phyloP scores from a whole-genome alignment of 2,329 filamentous ascomycete genomes.

The Boeremia exigua region DNA sequence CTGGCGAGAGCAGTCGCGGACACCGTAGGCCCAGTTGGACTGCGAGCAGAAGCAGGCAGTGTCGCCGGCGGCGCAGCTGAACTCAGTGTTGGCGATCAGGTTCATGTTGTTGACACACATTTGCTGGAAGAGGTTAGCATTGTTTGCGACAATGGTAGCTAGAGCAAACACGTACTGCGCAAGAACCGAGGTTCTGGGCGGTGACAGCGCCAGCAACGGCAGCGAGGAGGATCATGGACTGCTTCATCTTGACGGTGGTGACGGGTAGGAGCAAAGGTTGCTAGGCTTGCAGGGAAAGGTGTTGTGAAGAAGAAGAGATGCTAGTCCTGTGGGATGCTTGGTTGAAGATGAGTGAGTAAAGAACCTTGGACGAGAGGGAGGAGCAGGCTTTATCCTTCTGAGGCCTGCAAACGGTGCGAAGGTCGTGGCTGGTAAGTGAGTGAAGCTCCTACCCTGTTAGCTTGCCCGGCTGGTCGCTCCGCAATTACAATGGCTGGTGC shows the following conservation, averaged over 20 bases:
- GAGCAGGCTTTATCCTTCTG: constrained; percentile 14
- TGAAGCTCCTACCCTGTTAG: constrained; percentile 18
- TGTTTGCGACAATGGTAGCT: constrained; percentile 1
- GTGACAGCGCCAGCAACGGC: constrained; percentile 41
- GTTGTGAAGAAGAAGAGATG: constrained; percentile 17
- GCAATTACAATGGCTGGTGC: constrained; percentile 26
- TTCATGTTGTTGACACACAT: constrained; percentile 57
- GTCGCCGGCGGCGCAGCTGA: constrained; percentile 51
- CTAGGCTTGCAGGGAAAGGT: constrained; percentile 28
- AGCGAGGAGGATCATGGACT: constrained; percentile 48
- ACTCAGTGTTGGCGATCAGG: constrained; percentile 43
- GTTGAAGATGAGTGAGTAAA: constrained; percentile 16
- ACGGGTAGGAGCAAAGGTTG: constrained; percentile 22
- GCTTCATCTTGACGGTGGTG: constrained; percentile 40
- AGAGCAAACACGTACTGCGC: constrained; percentile 44
- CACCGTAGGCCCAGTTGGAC: constrained; percentile 53
- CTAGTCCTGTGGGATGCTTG: constrained; percentile 15
- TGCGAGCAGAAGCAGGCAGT: constrained; percentile 54
- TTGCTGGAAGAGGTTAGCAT: constrained; percentile 35
- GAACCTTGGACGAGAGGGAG: constrained; percentile 12
- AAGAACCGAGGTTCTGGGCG: constrained; percentile 43
- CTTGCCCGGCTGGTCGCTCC: constrained; percentile 15
- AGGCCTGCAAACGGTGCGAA: constrained; percentile 15
- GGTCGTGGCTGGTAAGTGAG: constrained; percentile 19
- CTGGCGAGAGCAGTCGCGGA: constrained; percentile 56